Evolutionary conservation across 257 asterid species (phyloP).

Genomic region (Thymus mandschuricus): DNA sequence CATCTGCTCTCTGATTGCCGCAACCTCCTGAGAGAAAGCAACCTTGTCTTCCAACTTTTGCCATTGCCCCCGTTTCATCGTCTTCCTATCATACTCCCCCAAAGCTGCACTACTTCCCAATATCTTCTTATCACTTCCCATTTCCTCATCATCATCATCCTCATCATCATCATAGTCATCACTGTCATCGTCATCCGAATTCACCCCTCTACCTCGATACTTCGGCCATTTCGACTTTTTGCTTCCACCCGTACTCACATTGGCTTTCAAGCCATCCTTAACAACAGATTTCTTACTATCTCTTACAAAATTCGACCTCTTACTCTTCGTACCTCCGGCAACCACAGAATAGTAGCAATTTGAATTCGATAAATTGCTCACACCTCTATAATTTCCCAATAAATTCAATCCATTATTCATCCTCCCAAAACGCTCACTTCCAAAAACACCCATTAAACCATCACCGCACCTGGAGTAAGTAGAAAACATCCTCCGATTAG

Average conservation of each 20-base stretch:
- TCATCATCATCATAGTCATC: slow-evolving; percentile 43
- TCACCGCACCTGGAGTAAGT: slow-evolving; percentile 36
- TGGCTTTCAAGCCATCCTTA: slow-evolving; percentile 34
- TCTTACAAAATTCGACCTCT: slow-evolving; percentile 39
- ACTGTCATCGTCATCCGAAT: slow-evolving; percentile 53
- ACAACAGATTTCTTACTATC: slow-evolving; percentile 38
- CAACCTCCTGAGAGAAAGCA: slow-evolving; percentile 65
- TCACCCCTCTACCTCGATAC: slow-evolving; percentile 41
- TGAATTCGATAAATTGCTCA: slow-evolving; percentile 28
- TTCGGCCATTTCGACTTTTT: slow-evolving; percentile 57
- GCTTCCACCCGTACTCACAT: slow-evolving; percentile 32
- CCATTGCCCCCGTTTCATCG: slow-evolving; percentile 68
- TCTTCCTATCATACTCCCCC: slow-evolving; percentile 70
- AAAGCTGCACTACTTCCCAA: slow-evolving; percentile 69
- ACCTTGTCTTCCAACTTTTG: slow-evolving; percentile 65
- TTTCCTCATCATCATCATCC: slow-evolving; percentile 47
- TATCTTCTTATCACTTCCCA: slow-evolving; percentile 37
- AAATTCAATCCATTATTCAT: slow-evolving; percentile 31
- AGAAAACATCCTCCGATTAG: slow-evolving; percentile 50
- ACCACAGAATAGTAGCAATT: slow-evolving; percentile 53
- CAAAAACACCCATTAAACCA: slow-evolving; percentile 32
- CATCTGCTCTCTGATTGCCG: slow-evolving; percentile 64
- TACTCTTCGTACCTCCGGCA: slow-evolving; percentile 29
- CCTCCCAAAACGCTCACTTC: slow-evolving; percentile 24
- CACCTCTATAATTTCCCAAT: slow-evolving; percentile 26